Conservation (phyloP, 495 filamentous ascomycete species). For the Lasiosphaeris hirsuta region DNA sequence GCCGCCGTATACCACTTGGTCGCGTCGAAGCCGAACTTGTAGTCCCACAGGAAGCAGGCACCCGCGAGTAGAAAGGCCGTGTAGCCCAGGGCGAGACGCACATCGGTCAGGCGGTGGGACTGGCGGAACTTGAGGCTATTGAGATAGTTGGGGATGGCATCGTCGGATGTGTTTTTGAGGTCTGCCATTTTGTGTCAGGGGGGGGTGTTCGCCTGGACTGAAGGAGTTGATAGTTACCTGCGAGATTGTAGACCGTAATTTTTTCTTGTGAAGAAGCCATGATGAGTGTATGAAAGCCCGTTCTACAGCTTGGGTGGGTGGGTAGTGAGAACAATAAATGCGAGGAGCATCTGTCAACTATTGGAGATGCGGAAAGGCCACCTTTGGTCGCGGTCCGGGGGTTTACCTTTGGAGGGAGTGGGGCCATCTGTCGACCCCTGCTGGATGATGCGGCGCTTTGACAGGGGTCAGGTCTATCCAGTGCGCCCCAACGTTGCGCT, state of each 20-base stretch:
- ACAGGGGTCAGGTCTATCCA: not conserved
- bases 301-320: too few species aligned
- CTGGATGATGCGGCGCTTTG: not conserved
- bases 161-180: conserved; percentile 94
- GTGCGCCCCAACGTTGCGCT: not conserved
- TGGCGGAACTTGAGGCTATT: conserved; percentile 77
- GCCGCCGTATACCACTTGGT: conserved; percentile 71
- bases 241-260: conserved; percentile 65
- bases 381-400: conserved; percentile 1
- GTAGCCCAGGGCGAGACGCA: conserved; percentile 81
- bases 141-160: conserved; percentile 89
- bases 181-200: conserved; percentile 48
- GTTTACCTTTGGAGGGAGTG: not conserved
- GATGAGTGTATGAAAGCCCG: not conserved
- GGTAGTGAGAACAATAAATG: not conserved
- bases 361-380: conserved; percentile 9
- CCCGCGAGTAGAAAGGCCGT: conserved; percentile 73
- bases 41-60: conserved; percentile 85
- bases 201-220: not conserved
- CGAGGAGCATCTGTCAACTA: not conserved
- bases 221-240: conserved; percentile 44
- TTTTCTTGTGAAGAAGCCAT: conserved; percentile 52
- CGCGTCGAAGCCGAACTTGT: conserved; percentile 79
- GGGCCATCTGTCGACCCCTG: conserved; percentile 2
- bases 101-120: conserved; percentile 73